These are phyloP conservation scores for Blastocystis sp. DNA, from an alignment of 352 stramenopile species.

Conservation along the genomic window DNA sequence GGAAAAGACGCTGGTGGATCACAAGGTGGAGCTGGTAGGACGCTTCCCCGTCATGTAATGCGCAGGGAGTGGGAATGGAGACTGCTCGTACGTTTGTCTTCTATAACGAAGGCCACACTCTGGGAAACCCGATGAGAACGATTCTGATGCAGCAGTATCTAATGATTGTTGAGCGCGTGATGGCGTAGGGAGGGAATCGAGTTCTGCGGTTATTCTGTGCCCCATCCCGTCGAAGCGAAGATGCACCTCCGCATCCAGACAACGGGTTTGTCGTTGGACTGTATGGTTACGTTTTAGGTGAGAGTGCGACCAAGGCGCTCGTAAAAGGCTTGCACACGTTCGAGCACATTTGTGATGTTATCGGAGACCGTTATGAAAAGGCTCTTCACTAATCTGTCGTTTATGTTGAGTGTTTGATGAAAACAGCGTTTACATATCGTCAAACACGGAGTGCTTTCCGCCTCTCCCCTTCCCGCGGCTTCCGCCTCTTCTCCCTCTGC, in stretches of 20 bases:
- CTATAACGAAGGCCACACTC: constrained; percentile 73
- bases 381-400: constrained; percentile 34
- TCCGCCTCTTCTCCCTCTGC: constrained; percentile 75
- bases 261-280: constrained; percentile 1
- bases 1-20: constrained; percentile 51
- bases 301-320: constrained; percentile 46
- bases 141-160: constrained; percentile 73
- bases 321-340: constrained; percentile 55
- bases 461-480: constrained; percentile 19
- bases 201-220: constrained; percentile 73
- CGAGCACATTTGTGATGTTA: constrained; percentile 66
- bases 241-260: constrained; percentile 73
- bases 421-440: constrained; percentile 38
- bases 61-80: constrained; percentile 53
- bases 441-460: constrained; percentile 67
- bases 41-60: neutral
- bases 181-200: constrained; percentile 57
- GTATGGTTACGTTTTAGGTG: constrained; percentile 30
- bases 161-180: neutral
- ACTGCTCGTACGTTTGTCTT: constrained; percentile 71
- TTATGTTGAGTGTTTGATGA: constrained; percentile 4
- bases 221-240: constrained; percentile 73
- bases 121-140: constrained; percentile 63
- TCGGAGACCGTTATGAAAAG: constrained; percentile 67
- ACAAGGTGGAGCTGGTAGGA: constrained; percentile 71